Conservation (phyloP, 1,284 basidiomycete genomes). For the Cryptococcus wingfieldii region DNA sequence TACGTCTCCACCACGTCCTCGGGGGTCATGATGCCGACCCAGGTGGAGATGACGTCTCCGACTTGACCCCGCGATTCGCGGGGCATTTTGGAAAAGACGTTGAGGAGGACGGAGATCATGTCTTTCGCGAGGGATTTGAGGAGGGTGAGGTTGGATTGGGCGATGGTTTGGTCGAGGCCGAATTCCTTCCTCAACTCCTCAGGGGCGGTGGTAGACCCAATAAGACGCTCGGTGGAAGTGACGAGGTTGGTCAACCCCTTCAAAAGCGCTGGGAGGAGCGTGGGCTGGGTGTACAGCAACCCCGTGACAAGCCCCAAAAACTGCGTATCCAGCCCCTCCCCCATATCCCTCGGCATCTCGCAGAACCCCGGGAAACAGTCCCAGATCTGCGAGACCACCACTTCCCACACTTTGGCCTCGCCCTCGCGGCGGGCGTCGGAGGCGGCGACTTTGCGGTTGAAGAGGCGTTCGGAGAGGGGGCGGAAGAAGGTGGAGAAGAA, state of each 20-base stretch:
- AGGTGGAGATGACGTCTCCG: slow-evolving; percentile 83
- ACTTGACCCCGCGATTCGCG: slow-evolving; percentile 73
- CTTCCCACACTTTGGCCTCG: slow-evolving; percentile 91
- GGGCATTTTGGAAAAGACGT: slow-evolving; percentile 84
- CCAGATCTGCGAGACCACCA: slow-evolving; percentile 91
- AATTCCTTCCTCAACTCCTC: slow-evolving; percentile 54
- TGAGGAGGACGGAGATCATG: slow-evolving; percentile 92
- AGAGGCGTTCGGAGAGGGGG: slow-evolving; percentile 88
- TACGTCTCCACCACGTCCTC: slow-evolving; percentile 77
- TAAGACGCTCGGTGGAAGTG: slow-evolving; percentile 56
- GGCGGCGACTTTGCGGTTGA: slow-evolving; percentile 72
- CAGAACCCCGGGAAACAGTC: slow-evolving; percentile 59
- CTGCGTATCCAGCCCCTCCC: slow-evolving; percentile 63
- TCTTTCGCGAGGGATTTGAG: slow-evolving; percentile 78
- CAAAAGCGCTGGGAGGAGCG: slow-evolving; percentile 76
- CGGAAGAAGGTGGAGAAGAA: slow-evolving; percentile 91
- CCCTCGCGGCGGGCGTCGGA: slow-evolving; percentile 65
- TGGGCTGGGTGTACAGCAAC: slow-evolving; percentile 80
- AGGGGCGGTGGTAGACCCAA: slow-evolving; percentile 50
- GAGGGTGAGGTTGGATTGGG: slow-evolving; percentile 65
- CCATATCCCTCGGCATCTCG: slow-evolving; percentile 79
- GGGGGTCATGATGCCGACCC: slow-evolving; percentile 74
- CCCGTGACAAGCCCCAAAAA: slow-evolving; percentile 88
- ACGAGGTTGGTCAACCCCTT: slow-evolving; percentile 76
- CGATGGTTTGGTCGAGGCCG: slow-evolving; percentile 58